A percentile compares a stretch with the other conserved stretches of the same genome.
These are phyloP conservation scores for Coleophoma cylindrospora DNA, from an alignment of 2,329 filamentous ascomycete species.

Conservation along the genomic window DNA sequence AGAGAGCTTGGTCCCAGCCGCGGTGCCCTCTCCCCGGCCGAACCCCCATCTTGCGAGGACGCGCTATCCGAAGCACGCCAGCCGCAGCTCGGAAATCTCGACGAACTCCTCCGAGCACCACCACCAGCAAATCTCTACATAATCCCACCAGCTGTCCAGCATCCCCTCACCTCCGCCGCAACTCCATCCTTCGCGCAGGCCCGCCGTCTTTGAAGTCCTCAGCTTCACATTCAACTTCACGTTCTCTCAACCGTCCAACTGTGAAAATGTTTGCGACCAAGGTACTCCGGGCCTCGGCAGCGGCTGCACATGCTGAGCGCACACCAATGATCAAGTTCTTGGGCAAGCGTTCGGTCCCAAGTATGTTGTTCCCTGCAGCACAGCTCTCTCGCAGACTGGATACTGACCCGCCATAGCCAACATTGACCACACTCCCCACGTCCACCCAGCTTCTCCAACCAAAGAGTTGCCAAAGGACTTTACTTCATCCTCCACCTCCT, in stretches of 20 bases:
- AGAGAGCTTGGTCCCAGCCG: too few relatives aligned
- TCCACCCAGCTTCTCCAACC: slow-evolving; percentile 50
- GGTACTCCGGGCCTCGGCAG: slow-evolving; percentile 27
- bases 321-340: slow-evolving; percentile 36
- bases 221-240: neutral
- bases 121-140: neutral
- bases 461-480: slow-evolving; percentile 51
- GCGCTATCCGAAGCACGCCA: neutral
- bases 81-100: neutral
- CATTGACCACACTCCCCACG: slow-evolving; percentile 52
- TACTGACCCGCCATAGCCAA: slow-evolving; percentile 31
- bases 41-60: neutral
- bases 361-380: slow-evolving; percentile 21
- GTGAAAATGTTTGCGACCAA: slow-evolving; percentile 31
- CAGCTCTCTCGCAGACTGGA: neutral
- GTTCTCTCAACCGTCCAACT: neutral
- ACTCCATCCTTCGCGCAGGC: neutral
- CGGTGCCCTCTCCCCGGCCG: neutral
- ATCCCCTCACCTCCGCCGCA: too few relatives aligned
- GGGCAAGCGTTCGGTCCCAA: slow-evolving; percentile 32
- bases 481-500: slow-evolving; percentile 38
- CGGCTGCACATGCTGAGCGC: slow-evolving; percentile 24
- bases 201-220: neutral
- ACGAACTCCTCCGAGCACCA: neutral
- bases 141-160: neutral